A percentile compares a stretch with the other conserved stretches of the same genome.
Evolutionary conservation across 495 filamentous ascomycete genomes (phyloP).

Genomic region (Hyaloscypha bicolor): DNA sequence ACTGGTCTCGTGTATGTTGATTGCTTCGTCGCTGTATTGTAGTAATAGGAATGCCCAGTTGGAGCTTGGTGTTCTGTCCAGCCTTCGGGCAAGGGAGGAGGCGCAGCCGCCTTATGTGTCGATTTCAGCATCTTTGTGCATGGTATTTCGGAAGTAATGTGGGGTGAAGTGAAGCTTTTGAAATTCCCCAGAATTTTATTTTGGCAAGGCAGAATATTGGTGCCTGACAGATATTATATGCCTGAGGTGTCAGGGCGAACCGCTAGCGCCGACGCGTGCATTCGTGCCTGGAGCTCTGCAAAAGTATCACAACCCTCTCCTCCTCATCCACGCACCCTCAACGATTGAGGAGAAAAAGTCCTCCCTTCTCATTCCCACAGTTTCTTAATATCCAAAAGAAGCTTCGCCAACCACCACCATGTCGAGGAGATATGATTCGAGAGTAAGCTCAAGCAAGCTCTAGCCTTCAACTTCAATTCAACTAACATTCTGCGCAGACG

Average conservation of each 20-base stretch:
- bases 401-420: slow-evolving; percentile 50
- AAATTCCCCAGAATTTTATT: slow-evolving; percentile 9
- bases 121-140: slow-evolving; percentile 59
- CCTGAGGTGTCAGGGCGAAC: neutral
- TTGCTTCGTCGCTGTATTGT: slow-evolving; percentile 80
- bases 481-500: slow-evolving; percentile 66
- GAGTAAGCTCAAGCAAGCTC: slow-evolving; percentile 59
- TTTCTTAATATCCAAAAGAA: neutral
- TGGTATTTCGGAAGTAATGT: slow-evolving; percentile 5
- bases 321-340: neutral
- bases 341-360: neutral
- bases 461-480: slow-evolving; percentile 22
- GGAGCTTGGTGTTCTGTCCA: slow-evolving; percentile 96
- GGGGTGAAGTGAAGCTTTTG: neutral
- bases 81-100: slow-evolving; percentile 68
- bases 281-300: slow-evolving; percentile 32
- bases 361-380: neutral
- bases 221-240: neutral
- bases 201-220: slow-evolving; percentile 7
- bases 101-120: slow-evolving; percentile 56
- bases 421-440: slow-evolving; percentile 98
- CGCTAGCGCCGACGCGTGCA: slow-evolving; percentile 18
- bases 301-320: slow-evolving; percentile 14
- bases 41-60: slow-evolving; percentile 86
- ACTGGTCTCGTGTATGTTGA: slow-evolving; percentile 82